A percentile compares a stretch with the other conserved stretches of the same genome.
phyloP scores from a whole-genome alignment of 1,139 yeast genomes.

The Nadsonia commutata region DNA sequence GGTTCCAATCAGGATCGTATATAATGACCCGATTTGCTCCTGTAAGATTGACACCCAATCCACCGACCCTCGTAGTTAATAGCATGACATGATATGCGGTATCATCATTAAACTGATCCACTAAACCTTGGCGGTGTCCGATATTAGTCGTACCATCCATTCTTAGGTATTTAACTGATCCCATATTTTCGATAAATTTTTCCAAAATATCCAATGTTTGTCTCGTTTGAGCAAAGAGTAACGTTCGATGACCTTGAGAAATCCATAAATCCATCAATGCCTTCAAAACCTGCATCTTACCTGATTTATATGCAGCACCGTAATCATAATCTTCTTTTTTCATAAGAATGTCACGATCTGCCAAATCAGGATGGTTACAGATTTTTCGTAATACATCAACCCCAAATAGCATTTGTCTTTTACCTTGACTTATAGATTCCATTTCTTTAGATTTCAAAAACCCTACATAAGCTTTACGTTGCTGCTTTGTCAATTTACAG shows the following conservation, averaged over 20 bases:
- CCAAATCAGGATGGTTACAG: conserved; percentile 91
- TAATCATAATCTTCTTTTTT: conserved; percentile 33
- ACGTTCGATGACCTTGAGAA: conserved; percentile 58
- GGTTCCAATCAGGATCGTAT: conserved; percentile 97
- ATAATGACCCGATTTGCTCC: conserved; percentile 94
- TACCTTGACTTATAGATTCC: conserved; percentile 58
- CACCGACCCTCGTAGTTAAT: conserved; percentile 89
- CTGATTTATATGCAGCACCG: conserved; percentile 63
- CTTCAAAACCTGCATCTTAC: conserved; percentile 80
- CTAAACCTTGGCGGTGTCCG: conserved; percentile 56
- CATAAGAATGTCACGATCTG: conserved; percentile 37
- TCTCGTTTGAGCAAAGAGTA: conserved; percentile 78
- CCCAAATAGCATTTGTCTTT: conserved; percentile 71
- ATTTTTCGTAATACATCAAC: conserved; percentile 81
- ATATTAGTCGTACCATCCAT: conserved; percentile 96
- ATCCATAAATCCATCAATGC: conserved; percentile 68
- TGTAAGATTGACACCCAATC: conserved; percentile 82
- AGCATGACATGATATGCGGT: conserved; percentile 48
- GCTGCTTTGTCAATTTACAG: conserved; percentile 68
- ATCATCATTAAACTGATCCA: conserved; percentile 63
- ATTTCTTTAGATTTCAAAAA: conserved; percentile 69
- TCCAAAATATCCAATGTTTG: conserved; percentile 89
- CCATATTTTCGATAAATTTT: conserved; percentile 33
- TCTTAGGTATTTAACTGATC: conserved; percentile 41
- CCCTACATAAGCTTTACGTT: conserved; percentile 55